Evolutionary conservation across 2,329 filamentous ascomycete genomes (phyloP), one percentile per base, ranked within the genome.

Genomic region (Fusarium sp.): DNA sequence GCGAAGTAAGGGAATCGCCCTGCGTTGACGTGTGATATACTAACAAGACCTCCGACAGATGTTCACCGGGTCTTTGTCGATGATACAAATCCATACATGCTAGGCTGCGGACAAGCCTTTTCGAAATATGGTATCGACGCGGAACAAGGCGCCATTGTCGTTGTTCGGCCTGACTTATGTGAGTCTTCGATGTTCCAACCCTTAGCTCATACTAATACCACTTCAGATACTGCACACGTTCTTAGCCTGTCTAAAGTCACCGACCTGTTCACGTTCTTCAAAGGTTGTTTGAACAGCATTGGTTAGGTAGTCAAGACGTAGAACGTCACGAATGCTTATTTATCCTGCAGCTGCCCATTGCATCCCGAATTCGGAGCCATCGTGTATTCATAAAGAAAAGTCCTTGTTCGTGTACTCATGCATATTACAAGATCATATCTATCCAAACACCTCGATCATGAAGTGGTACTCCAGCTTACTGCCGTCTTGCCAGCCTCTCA

Each of bases 401-500:
- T n/a, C 15, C 12, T 30, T 14, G 13, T 7, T 54, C 39, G 18
- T 62, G 13, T 48, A 28, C 14, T 42, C 6, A 28, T 38, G 7
- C 7, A 32, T 34, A 60, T 51, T 17, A 41, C 14, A 32, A 14
- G 1, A 14, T 6, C 6, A 0, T 17, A 22, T 8, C 15, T 62
- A 87, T 7, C 84, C 86, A 81, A 90, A 90, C 0, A 89, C 87
- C 73, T 89, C 88, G 62, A 88, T 88, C 84, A 88, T 87, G 60
- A 90, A 90, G 60, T 87, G 82, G 77, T 90, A 90, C 75, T 88
- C 82, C 38, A 90, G 83, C 75, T 84, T 86, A 55, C 83, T 85
- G 22, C 84, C 86, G 70, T 89, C 87, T n/a, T 84, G 80, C 36
- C 86, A 81, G 1, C 86, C 87, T 69, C 87, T 84, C 3, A 85